Percentiles rank a stretch among this genome's conserved stretches.
Conservation (phyloP, 2,329 filamentous ascomycete genomes). For the Plenodomus tracheiphilus region DNA sequence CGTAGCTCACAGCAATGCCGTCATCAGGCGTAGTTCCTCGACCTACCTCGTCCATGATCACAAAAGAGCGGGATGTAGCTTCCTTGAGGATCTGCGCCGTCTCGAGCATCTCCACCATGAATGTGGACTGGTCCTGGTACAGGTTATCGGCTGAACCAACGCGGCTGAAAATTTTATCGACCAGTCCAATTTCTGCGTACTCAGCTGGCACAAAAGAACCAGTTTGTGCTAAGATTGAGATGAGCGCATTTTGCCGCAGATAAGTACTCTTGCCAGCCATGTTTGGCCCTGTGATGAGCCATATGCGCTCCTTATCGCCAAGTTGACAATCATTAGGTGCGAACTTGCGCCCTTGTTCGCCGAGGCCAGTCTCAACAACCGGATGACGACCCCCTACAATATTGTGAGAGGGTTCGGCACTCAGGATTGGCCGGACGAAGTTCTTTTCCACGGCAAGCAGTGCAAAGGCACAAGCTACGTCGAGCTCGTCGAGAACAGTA, state of each 20-base stretch:
- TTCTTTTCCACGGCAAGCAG: conserved; percentile 73
- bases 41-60: conserved; percentile 97
- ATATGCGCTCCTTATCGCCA: conserved; percentile 72
- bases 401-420: conserved; percentile 65
- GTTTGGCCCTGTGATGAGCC: conserved; percentile 80
- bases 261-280: conserved; percentile 99
- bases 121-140: conserved; percentile 93
- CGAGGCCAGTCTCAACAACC: conserved; percentile 83
- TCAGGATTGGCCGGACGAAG: conserved; percentile 74
- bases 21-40: conserved; percentile 93
- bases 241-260: conserved; percentile 90
- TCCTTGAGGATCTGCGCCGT: conserved; percentile 86
- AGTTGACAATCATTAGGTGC: conserved; percentile 84
- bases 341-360: conserved; percentile 78
- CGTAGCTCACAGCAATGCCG: conserved; percentile 86
- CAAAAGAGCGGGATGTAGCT: conserved; percentile 82
- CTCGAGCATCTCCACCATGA: conserved; percentile 99
- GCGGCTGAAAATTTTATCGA: conserved; percentile 94
- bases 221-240: conserved; percentile 89
- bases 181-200: conserved; percentile 82
- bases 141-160: conserved; percentile 88
- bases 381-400: conserved; percentile 88
- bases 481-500: conserved; percentile 87
- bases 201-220: conserved; percentile 91
- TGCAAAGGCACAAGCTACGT: conserved; percentile 86